Percentiles rank a stretch among this genome's conserved stretches.
These are phyloP conservation scores for Clonostachys rhizophaga DNA, from an alignment of 2,329 filamentous ascomycete genomes.

Conservation along the genomic window DNA sequence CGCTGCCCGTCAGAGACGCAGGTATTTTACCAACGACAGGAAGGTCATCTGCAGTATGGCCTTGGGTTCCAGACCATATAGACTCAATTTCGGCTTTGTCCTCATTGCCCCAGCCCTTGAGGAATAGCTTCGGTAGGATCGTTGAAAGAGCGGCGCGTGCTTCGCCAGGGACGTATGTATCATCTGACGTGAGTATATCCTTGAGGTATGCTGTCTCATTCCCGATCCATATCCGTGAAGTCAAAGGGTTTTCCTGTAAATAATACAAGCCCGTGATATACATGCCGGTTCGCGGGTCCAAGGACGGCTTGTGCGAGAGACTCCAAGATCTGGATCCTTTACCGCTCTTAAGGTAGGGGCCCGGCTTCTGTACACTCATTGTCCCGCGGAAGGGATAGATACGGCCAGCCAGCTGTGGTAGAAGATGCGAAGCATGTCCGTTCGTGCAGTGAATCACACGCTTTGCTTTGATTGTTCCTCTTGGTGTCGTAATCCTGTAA, in stretches of 20 bases:
- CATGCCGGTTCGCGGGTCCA: no score
- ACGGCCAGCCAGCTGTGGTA: conserved; percentile 37
- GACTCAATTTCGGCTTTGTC: conserved; percentile 18
- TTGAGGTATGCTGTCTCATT: conserved; percentile 28
- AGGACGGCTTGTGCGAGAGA: no score
- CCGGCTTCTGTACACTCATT: conserved; percentile 42
- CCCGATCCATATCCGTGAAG: no score
- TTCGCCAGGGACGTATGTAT: conserved; percentile 28
- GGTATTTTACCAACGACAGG: conserved; percentile 41
- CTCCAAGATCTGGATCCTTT: no score
- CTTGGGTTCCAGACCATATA: conserved; percentile 43
- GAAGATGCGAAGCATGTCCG: conserved; percentile 40
- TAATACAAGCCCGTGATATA: no score
- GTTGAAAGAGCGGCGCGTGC: conserved; percentile 23
- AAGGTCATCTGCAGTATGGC: conserved; percentile 34
- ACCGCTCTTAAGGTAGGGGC: conserved; percentile 4
- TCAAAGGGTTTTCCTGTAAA: no score
- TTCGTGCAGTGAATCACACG: conserved; percentile 55
- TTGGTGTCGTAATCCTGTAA: conserved; percentile 35
- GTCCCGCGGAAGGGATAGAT: conserved; percentile 36
- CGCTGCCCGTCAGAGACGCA: conserved; percentile 10
- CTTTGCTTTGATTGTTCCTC: conserved; percentile 35
- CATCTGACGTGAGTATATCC: conserved; percentile 33
- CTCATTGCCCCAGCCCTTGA: conserved; percentile 14
- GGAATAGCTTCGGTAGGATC: conserved; percentile 30